These are phyloP conservation scores for Fraxinus nigra DNA, from an alignment of 305 asterid genomes.

Conservation along the genomic window DNA sequence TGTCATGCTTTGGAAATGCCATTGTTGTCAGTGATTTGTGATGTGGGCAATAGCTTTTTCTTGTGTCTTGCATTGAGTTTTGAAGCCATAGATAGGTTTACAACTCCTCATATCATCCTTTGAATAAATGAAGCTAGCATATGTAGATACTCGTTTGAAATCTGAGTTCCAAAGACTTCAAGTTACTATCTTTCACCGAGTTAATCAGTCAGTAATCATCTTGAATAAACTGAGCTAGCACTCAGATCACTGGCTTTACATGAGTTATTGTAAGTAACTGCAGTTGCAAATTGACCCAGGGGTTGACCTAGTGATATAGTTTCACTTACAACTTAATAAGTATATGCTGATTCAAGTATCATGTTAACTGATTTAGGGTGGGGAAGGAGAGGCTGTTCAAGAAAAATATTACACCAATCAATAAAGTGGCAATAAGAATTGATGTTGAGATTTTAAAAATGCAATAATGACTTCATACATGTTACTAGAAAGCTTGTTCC, in stretches of 20 bases:
- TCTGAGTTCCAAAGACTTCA: background rate
- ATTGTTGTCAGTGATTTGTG: background rate
- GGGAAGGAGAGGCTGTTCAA: background rate
- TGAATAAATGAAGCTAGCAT: background rate
- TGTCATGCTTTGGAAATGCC: background rate
- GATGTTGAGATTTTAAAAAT: background rate
- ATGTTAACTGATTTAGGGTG: background rate
- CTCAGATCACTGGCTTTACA: background rate
- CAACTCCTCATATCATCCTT: background rate
- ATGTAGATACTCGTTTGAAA: background rate
- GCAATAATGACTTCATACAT: background rate
- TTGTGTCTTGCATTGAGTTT: background rate
- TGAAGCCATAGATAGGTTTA: background rate
- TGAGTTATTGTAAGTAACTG: background rate
- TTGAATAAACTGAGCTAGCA: background rate
- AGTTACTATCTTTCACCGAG: background rate
- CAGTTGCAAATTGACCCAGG: background rate
- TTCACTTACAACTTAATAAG: background rate
- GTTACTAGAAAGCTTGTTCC: background rate
- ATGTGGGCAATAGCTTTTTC: background rate
- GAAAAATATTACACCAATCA: background rate
- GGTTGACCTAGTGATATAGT: background rate
- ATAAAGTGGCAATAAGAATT: background rate
- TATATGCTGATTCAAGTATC: background rate
- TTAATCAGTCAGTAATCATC: background rate